Conservation (phyloP, 805 yeast genomes). For the Wickerhamia fluorescens region DNA sequence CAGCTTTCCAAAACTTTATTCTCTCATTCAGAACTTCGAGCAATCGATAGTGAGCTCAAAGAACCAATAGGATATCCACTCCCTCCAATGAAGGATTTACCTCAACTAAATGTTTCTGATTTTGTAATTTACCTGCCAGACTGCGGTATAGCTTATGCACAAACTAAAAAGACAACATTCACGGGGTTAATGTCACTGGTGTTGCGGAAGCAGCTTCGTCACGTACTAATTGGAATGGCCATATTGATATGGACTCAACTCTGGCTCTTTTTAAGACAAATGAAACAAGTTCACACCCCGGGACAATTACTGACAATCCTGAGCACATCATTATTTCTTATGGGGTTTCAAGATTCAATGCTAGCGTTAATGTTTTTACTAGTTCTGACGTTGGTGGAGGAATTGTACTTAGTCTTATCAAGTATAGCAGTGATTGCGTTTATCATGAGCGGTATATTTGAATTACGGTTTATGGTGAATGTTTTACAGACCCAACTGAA, state of each 20-base stretch:
- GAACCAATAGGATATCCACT: constrained; percentile 79
- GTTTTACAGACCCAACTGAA: constrained; percentile 66
- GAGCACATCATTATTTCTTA: constrained; percentile 43
- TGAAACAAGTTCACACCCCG: constrained; percentile 68
- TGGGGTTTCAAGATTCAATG: constrained; percentile 68
- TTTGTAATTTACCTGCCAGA: constrained; percentile 82
- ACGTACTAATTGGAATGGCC: constrained; percentile 38
- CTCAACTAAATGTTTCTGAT: constrained; percentile 44
- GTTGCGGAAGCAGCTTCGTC: constrained; percentile 26
- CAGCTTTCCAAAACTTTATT: constrained; percentile 61
- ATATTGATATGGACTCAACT: constrained; percentile 45
- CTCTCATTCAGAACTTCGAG: constrained; percentile 43
- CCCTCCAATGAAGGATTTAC: constrained; percentile 40
- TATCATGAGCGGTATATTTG: constrained; percentile 66
- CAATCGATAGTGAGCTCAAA: constrained; percentile 64
- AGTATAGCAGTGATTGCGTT: constrained; percentile 66
- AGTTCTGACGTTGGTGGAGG: constrained; percentile 46
- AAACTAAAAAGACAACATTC: constrained; percentile 10
- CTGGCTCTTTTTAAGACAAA: constrained; percentile 55
- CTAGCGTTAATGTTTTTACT: constrained; percentile 56
- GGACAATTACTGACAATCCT: constrained; percentile 72
- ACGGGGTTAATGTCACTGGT: constrained; percentile 58
- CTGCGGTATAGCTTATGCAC: constrained; percentile 56
- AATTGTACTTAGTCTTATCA: constrained; percentile 58
- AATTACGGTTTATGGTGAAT: constrained; percentile 62